A percentile compares a stretch with the other conserved stretches of the same genome.
phyloP scores from a whole-genome alignment of 2,329 filamentous ascomycete species.

The Zarea fungicola region DNA sequence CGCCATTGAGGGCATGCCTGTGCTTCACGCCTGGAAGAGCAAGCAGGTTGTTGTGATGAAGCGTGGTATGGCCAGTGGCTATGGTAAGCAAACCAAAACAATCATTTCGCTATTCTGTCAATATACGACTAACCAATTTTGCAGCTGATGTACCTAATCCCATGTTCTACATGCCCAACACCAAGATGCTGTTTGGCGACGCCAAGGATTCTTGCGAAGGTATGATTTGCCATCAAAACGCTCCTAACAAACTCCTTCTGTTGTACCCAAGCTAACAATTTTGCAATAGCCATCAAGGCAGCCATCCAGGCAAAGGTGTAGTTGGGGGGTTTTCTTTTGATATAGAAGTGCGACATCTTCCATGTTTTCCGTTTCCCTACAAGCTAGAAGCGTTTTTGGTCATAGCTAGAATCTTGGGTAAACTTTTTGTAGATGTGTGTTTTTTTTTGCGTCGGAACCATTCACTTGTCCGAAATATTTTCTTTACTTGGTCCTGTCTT shows the following conservation, averaged over 20 bases:
- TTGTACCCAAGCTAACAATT: conserved; percentile 19
- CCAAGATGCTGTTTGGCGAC: conserved; percentile 89
- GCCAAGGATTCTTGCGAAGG: conserved; percentile 79
- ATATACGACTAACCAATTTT: conserved; percentile 16
- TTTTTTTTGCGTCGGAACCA: not conserved
- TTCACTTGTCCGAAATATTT: not conserved
- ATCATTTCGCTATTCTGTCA: not conserved
- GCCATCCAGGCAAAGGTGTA: conserved; percentile 28
- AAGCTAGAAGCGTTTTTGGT: not conserved
- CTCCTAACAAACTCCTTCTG: too few relatives aligned
- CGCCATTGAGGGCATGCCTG: conserved; percentile 87
- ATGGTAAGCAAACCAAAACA: conserved; percentile 50
- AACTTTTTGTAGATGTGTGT: conserved; percentile 4
- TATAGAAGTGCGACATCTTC: not conserved
- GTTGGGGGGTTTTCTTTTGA: not conserved
- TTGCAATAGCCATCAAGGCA: conserved; percentile 35
- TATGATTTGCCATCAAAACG: conserved; percentile 32
- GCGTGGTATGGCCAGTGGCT: conserved; percentile 80
- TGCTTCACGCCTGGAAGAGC: conserved; percentile 88
- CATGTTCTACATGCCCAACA: conserved; percentile 88
- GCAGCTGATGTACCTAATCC: conserved; percentile 83
- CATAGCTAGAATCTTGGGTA: conserved; percentile 5
- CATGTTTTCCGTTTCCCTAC: not conserved
- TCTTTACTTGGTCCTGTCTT: not conserved
- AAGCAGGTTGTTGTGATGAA: conserved; percentile 95